Evolutionary conservation across 1,284 basidiomycete genomes (phyloP), one percentile per base, ranked within the genome.

Genomic region (Vanrija sp.): DNA sequence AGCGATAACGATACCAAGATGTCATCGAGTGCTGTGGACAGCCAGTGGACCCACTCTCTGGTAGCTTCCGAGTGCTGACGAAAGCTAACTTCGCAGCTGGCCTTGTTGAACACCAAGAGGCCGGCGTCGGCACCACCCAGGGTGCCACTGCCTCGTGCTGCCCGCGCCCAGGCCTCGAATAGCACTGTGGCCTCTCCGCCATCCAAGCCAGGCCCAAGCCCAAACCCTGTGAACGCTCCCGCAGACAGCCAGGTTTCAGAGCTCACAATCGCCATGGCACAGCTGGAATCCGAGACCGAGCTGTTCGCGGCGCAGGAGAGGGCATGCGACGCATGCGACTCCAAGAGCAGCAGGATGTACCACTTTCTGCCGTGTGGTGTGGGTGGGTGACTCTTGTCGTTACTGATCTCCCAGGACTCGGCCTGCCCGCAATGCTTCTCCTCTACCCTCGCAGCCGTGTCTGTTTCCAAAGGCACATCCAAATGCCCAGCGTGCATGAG

Each of bases 401-500:
- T 5, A 29, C 9, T 42, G 29, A 39, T 18, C 40, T 49, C 2
- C 42, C 34, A 72, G 68, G 64, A 74, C 48, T 46, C 67, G 25
- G 55, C 60, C 8, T 74, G 72, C 55, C 60, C 66, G 9, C 38
- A 61, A 3, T 74, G 72, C 55, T 74, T 72, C 52, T 67, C 68
- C 0, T 67, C 72, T 0, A 61, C 63, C 2, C 50, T 74, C 5
- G 64, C 69, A 0, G 69, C 69, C 0, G 69, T 73, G 1, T 68
- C 71, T 0, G 63, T 68, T 12, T 61, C 64, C 3, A 53, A 63
- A 8, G 62, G 60, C 3, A 49, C 55, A 5, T 62, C 69, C 26
- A 63, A 63, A 47, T 74, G 72, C 54, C 64, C 69, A 0, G 59
- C 62, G 6, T 74, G 71, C 43, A 49, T 71, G 21, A 55, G 38